These are phyloP conservation scores for Kodamaea nitidulidarum DNA, from an alignment of 805 yeast genomes.

Conservation along the genomic window DNA sequence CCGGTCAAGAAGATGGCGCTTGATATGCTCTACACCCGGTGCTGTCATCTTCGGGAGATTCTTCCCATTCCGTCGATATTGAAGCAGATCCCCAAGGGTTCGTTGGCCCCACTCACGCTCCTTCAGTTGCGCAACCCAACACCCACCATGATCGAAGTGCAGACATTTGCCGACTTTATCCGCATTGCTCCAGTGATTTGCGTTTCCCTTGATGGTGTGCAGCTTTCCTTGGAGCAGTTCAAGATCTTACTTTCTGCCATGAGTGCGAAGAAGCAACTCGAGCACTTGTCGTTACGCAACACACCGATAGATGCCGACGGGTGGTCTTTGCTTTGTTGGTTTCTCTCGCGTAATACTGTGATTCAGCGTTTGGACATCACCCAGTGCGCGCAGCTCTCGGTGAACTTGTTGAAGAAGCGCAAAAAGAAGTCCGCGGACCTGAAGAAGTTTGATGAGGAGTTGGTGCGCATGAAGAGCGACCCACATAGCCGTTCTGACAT, in stretches of 20 bases:
- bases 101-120: slow-evolving; percentile 67
- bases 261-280: slow-evolving; percentile 59
- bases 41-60: slow-evolving; percentile 90
- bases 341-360: slow-evolving; percentile 58
- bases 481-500: slow-evolving; percentile 60
- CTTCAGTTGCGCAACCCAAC: slow-evolving; percentile 78
- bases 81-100: slow-evolving; percentile 74
- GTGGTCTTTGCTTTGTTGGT: slow-evolving; percentile 78
- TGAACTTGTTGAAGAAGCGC: slow-evolving; percentile 41
- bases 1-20: slow-evolving; percentile 47
- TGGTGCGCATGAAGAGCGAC: slow-evolving; percentile 44
- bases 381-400: slow-evolving; percentile 52
- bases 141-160: slow-evolving; percentile 84
- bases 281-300: slow-evolving; percentile 73
- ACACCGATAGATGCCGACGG: slow-evolving; percentile 68
- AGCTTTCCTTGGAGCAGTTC: slow-evolving; percentile 71
- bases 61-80: slow-evolving; percentile 87
- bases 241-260: slow-evolving; percentile 68
- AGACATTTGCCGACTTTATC: slow-evolving; percentile 84
- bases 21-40: slow-evolving; percentile 81
- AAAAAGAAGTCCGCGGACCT: slow-evolving; percentile 18
- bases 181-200: slow-evolving; percentile 79
- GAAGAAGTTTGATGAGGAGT: slow-evolving; percentile 23
- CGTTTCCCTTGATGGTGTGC: slow-evolving; percentile 74
- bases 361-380: slow-evolving; percentile 65